Conservation (phyloP, 441 rosid species). For the Daphne laureola region DNA sequence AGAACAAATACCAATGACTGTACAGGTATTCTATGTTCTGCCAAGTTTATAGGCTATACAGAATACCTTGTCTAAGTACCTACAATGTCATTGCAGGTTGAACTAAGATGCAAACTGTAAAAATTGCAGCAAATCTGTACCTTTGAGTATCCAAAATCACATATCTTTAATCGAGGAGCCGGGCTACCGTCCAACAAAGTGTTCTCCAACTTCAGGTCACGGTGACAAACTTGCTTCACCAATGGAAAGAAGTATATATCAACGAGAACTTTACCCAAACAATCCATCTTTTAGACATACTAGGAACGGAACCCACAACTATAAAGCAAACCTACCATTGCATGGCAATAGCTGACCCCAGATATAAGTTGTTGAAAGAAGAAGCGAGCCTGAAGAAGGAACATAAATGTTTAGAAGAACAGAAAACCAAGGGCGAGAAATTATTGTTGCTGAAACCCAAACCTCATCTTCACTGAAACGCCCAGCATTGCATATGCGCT, state of each 20-base stretch:
- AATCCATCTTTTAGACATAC: not conserved
- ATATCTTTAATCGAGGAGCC: slow-evolving; percentile 64
- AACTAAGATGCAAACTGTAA: not conserved
- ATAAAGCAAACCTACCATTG: slow-evolving; percentile 17
- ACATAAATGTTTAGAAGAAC: not conserved
- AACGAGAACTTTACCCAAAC: not conserved
- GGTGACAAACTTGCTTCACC: slow-evolving; percentile 61
- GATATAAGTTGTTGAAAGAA: slow-evolving; percentile 28
- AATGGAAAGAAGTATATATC: slow-evolving; percentile 11
- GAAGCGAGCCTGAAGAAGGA: slow-evolving; percentile 13
- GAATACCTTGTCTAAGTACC: too few species aligned
- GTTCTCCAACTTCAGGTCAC: slow-evolving; percentile 63
- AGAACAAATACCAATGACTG: too few species aligned
- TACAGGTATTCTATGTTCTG: too few species aligned
- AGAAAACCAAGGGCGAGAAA: not conserved
- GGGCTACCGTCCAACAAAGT: slow-evolving; percentile 64
- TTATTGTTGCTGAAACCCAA: not conserved
- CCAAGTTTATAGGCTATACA: too few species aligned
- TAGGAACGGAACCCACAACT: not conserved
- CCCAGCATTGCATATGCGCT: not conserved
- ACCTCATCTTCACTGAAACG: slow-evolving; percentile 1
- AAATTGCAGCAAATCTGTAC: slow-evolving; percentile 14
- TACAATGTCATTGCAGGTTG: too few species aligned
- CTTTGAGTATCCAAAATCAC: slow-evolving; percentile 74
- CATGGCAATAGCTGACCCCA: slow-evolving; percentile 63